Conservation (phyloP, 202 grass and related monocot genomes). For the Eragrostis tef region DNA sequence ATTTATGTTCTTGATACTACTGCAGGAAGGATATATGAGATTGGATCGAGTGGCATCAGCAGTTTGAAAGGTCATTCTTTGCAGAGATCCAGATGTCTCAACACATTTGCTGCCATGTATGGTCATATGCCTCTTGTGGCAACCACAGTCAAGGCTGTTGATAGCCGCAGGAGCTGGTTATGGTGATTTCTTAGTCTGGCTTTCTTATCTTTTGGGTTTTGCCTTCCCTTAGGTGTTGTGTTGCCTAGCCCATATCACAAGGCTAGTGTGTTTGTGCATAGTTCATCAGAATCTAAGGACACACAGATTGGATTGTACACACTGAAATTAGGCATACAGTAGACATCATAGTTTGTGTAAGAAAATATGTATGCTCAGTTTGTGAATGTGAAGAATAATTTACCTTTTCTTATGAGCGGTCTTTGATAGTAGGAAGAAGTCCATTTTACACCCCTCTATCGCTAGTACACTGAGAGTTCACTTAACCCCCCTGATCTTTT, state of each 20-base stretch:
- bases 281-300: constrained; percentile 33
- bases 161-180: constrained; percentile 75
- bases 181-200: constrained; percentile 59
- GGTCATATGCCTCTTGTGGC: constrained; percentile 83
- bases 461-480: too few species aligned
- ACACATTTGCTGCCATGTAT: constrained; percentile 71
- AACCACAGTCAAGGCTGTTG: constrained; percentile 74
- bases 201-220: neutral
- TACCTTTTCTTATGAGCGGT: neutral
- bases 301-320: constrained; percentile 27
- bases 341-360: neutral
- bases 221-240: constrained; percentile 14
- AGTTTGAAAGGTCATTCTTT: constrained; percentile 69
- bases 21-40: constrained; percentile 88
- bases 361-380: neutral
- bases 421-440: neutral
- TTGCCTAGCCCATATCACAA: constrained; percentile 34
- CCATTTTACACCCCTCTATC: too few species aligned
- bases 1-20: constrained; percentile 7
- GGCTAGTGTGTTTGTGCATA: constrained; percentile 51
- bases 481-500: too few species aligned
- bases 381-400: neutral
- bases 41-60: constrained; percentile 86
- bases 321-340: neutral
- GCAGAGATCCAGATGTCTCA: constrained; percentile 74